phyloP scores from a whole-genome alignment of 352 stramenopile species.

The Globisporangium takayamanum region DNA sequence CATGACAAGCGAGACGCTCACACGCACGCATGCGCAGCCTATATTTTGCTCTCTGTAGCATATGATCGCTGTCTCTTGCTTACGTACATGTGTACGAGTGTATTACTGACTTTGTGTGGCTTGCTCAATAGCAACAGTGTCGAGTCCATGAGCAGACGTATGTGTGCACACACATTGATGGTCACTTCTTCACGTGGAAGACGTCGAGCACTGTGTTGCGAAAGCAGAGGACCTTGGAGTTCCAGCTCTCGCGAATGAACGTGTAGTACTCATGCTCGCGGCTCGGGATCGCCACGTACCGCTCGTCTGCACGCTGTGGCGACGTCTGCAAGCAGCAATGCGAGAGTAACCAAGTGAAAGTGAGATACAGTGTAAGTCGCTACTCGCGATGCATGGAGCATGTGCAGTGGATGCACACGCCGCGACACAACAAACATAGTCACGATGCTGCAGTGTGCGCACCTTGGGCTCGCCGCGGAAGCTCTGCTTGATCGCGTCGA shows the following conservation, averaged over 20 bases:
- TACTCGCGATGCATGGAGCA: no score
- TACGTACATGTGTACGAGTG: no score
- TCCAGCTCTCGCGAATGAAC: slow-evolving; percentile 61
- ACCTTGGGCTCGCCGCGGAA: slow-evolving; percentile 40
- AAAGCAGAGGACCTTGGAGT: slow-evolving; percentile 57
- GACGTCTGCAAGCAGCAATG: not conserved
- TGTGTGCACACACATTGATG: not conserved
- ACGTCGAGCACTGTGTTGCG: slow-evolving; percentile 50
- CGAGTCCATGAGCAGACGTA: not conserved
- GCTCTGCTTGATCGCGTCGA: slow-evolving; percentile 51
- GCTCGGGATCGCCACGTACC: slow-evolving; percentile 59
- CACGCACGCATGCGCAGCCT: no score
- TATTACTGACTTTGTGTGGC: no score
- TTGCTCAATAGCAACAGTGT: not conserved
- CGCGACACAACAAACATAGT: not conserved
- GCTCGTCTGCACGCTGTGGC: slow-evolving; percentile 22
- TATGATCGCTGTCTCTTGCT: no score
- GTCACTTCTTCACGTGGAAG: slow-evolving; percentile 37
- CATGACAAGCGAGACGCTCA: no score
- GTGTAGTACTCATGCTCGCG: slow-evolving; percentile 83
- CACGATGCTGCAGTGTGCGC: not conserved
- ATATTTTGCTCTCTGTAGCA: no score
- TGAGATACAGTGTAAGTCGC: not conserved
- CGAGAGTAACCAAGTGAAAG: not conserved
- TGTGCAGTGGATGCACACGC: not conserved